Evolutionary conservation across 768 basidiomycete genomes (phyloP), one percentile per base, ranked within the genome.

Genomic region (Myochromella boudieri): DNA sequence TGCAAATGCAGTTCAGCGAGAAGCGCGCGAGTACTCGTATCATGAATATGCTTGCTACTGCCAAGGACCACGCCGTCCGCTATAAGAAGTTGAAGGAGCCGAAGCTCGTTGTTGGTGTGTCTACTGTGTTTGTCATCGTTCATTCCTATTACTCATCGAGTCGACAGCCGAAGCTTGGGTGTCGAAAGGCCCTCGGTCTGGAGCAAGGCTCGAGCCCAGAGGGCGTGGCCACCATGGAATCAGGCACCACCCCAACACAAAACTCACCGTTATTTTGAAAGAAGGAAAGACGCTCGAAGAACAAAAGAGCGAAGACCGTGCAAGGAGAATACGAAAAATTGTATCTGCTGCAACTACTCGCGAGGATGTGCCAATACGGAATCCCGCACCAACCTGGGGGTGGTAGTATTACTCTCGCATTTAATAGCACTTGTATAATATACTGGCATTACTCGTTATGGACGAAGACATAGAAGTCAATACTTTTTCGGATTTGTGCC

Each of bases 1-100:
- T 97, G 47, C 95, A 99, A 59, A 95, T 98, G 91, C 81, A 88
- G 63, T 97, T 97, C 66, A 91, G 88, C 53, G 87, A 95, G 65
- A 99, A 99, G 69, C 80, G 91, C 18, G 91, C 88, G 11, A 85
- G 91, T 53, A 77, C 73, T 37, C 84, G 91, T 50, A 82, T 99
- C 48, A 85, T 91, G 78, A 89, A 85, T 56, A 92, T 92, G 80
- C 77, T 98, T 36, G 82, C 81, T 10, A 81, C 88, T 1, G 94
- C 93, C 2, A 87, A 89, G 60, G 82, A 93, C 60, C 88, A 95
- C 57, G 95, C 95, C 0, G 69, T 69, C 22, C 74, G 82, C 29
- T 85, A 86, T 60, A 93, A 95, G 69, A 80, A 79, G 24, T 68
- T 98, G 60, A 71, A 84, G 36, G 67, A 81, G 46, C 74, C 75